phyloP scores from a whole-genome alignment of 148 eudicot species.

The Limonium bicolor region DNA sequence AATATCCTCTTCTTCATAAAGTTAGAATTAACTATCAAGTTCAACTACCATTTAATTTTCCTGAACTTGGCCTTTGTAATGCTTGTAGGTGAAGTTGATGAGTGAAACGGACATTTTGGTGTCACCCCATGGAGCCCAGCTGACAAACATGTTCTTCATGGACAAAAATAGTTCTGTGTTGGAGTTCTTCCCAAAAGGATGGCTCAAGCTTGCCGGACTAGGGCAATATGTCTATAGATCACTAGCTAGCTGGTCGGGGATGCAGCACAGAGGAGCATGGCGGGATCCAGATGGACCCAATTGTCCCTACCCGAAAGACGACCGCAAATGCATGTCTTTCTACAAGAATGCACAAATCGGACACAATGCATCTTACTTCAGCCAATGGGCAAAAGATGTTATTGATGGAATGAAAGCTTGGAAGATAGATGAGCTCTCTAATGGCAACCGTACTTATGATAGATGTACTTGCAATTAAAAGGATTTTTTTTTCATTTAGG shows the following conservation, averaged over 20 bases:
- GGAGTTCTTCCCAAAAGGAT: conserved; percentile 79
- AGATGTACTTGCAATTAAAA: too few relatives aligned
- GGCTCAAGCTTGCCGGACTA: conserved; percentile 68
- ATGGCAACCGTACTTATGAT: too few relatives aligned
- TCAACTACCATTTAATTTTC: too few relatives aligned
- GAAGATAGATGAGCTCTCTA: conserved; percentile 13
- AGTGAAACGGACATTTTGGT: conserved; percentile 52
- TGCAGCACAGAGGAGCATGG: conserved; percentile 62
- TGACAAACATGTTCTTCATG: conserved; percentile 72
- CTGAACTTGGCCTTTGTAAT: too few relatives aligned
- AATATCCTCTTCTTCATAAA: too few relatives aligned
- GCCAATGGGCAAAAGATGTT: conserved; percentile 44
- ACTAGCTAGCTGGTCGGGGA: conserved; percentile 71
- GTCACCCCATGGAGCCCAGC: conserved; percentile 75
- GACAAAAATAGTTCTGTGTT: conserved; percentile 68
- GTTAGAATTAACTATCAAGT: too few relatives aligned
- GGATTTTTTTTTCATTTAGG: too few relatives aligned
- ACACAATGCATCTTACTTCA: conserved; percentile 33
- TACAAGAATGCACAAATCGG: conserved; percentile 50
- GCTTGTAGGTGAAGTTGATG: conserved; percentile 57
- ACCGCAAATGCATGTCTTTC: conserved; percentile 50
- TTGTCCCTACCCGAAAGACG: conserved; percentile 38
- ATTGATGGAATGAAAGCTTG: conserved; percentile 22
- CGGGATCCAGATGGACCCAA: conserved; percentile 33
- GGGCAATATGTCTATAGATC: conserved; percentile 54